Evolutionary conservation across 1,284 basidiomycete genomes (phyloP).

Genomic region (Leccinum pallidistipes): DNA sequence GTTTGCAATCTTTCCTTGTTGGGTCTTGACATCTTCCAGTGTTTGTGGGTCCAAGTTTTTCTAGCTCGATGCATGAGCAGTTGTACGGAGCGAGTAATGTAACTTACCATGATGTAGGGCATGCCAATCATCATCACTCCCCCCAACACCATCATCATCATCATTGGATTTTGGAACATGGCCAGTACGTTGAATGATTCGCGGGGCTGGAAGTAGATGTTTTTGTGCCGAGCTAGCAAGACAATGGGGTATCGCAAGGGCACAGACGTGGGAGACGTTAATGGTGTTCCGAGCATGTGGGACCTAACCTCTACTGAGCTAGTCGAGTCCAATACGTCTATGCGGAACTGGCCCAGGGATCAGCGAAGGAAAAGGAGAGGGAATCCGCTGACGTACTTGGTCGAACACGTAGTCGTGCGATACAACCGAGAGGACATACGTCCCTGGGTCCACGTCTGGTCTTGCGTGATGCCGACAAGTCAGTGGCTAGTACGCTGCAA

Average conservation of each 20-base stretch:
- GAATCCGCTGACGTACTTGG: conserved; percentile 45
- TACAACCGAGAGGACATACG: conserved; percentile 64
- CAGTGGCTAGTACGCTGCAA: conserved; percentile 4
- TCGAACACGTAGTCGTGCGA: conserved; percentile 70
- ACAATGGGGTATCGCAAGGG: conserved; percentile 68
- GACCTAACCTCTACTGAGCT: conserved; percentile 56
- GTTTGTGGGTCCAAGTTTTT: conserved; percentile 79
- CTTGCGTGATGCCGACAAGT: conserved; percentile 38
- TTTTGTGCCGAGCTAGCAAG: conserved; percentile 52
- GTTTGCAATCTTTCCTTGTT: conserved; percentile 60
- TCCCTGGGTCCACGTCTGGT: conserved; percentile 61
- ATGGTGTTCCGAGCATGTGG: conserved; percentile 66
- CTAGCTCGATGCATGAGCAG: conserved; percentile 39
- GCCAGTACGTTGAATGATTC: conserved; percentile 74
- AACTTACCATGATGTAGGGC: conserved; percentile 74
- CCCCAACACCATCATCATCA: conserved; percentile 76
- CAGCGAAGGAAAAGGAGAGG: neutral
- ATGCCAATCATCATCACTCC: conserved; percentile 73
- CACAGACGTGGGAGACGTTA: conserved; percentile 56
- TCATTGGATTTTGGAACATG: conserved; percentile 88
- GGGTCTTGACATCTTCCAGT: conserved; percentile 67
- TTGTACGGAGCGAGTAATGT: neutral
- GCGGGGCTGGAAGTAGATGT: conserved; percentile 66
- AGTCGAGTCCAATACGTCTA: conserved; percentile 56
- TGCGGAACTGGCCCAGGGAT: conserved; percentile 35